Evolutionary conservation across 2,329 filamentous ascomycete genomes (phyloP).

Genomic region (Coniochaeta sp.): DNA sequence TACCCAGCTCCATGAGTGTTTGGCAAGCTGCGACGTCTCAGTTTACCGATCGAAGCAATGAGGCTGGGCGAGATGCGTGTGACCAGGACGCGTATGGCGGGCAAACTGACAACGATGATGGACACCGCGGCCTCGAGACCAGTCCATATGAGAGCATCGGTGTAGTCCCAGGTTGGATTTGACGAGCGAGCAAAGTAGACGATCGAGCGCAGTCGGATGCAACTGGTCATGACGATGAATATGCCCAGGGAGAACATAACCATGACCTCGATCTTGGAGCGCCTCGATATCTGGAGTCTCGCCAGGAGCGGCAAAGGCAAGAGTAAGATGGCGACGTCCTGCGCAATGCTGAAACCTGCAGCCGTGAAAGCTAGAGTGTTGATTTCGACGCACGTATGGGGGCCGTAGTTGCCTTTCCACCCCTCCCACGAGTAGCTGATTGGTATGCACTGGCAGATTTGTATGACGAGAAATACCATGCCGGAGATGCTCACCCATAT

Average conservation of each 20-base stretch:
- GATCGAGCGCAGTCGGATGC: slow-evolving; percentile 26
- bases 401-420: slow-evolving; percentile 19
- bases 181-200: slow-evolving; percentile 21
- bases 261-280: slow-evolving; percentile 19
- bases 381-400: slow-evolving; percentile 22
- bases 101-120: slow-evolving; percentile 33
- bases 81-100: slow-evolving; percentile 26
- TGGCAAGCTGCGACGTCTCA: neutral
- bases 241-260: slow-evolving; percentile 29
- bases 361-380: slow-evolving; percentile 21
- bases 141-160: slow-evolving; percentile 32
- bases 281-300: slow-evolving; percentile 18
- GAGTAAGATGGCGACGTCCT: slow-evolving; percentile 25
- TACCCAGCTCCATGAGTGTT: neutral
- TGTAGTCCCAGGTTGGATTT: slow-evolving; percentile 34
- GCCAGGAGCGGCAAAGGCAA: slow-evolving; percentile 24
- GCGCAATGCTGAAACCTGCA: slow-evolving; percentile 22
- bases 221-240: slow-evolving; percentile 27
- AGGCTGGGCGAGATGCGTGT: slow-evolving; percentile 7
- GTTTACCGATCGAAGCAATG: neutral
- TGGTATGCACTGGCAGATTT: slow-evolving; percentile 28
- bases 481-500: slow-evolving; percentile 17
- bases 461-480: slow-evolving; percentile 20
- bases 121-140: slow-evolving; percentile 32
- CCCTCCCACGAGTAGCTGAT: slow-evolving; percentile 23